A percentile compares a stretch with the other conserved stretches of the same genome.
phyloP scores from a whole-genome alignment of 257 asterid species.

The Nicotiana obtusifolia region DNA sequence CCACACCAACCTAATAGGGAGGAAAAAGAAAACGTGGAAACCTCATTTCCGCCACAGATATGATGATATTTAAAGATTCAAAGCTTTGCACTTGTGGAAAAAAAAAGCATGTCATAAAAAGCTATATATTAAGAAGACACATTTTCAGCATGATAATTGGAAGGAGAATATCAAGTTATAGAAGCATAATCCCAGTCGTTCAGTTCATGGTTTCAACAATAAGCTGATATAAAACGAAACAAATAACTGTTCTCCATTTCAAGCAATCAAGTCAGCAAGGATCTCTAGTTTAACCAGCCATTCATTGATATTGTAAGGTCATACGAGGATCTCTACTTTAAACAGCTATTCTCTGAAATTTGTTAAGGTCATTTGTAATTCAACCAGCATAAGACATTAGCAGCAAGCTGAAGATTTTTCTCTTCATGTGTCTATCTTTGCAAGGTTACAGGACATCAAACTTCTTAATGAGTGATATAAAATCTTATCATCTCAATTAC shows the following conservation, averaged over 20 bases:
- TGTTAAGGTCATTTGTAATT: not conserved
- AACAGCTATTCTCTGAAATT: not conserved
- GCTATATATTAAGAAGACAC: not conserved
- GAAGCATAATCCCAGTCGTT: not conserved
- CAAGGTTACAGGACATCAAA: not conserved
- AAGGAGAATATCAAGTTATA: not conserved
- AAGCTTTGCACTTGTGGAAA: not conserved
- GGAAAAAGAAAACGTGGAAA: not conserved
- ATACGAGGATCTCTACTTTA: not conserved
- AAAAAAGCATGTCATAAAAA: not conserved
- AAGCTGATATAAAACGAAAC: not conserved
- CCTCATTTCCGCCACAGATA: not conserved
- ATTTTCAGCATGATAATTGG: not conserved
- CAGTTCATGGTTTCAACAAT: not conserved
- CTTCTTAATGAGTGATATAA: not conserved
- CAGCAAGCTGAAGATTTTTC: not conserved
- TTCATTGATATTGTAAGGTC: not conserved
- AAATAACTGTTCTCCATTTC: not conserved
- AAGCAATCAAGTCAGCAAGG: not conserved
- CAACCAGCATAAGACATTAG: not conserved
- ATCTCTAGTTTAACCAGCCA: not conserved
- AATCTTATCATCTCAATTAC: not conserved
- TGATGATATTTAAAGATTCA: not conserved
- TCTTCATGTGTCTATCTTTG: constrained; percentile 1
- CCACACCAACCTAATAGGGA: not conserved